These are phyloP conservation scores for Sedum album DNA, from an alignment of 164 flowering plant genomes.

Conservation along the genomic window DNA sequence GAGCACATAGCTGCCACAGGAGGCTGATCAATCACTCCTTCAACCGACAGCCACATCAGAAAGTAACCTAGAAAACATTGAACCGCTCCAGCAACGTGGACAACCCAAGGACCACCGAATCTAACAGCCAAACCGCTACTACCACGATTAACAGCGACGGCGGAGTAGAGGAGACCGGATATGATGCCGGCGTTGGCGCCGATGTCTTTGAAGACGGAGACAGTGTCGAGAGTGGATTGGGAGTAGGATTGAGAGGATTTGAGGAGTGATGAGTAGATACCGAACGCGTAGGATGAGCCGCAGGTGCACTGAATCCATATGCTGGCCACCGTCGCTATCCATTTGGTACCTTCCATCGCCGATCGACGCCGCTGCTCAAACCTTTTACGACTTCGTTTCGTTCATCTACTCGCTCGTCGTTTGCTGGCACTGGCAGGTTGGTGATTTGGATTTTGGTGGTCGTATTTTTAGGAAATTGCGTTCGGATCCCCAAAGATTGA, in stretches of 20 bases:
- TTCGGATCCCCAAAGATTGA: too few relatives aligned
- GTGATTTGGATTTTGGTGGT: too few relatives aligned
- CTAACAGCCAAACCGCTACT: not conserved
- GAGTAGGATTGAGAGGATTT: slow-evolving; percentile 60
- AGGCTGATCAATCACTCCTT: slow-evolving; percentile 46
- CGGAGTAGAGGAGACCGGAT: slow-evolving; percentile 27
- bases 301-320: slow-evolving; percentile 75
- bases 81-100: slow-evolving; percentile 56
- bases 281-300: slow-evolving; percentile 82
- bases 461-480: too few relatives aligned
- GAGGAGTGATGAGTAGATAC: slow-evolving; percentile 68
- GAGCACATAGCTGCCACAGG: slow-evolving; percentile 61
- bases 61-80: slow-evolving; percentile 77
- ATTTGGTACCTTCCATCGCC: slow-evolving; percentile 21
- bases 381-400: too few relatives aligned
- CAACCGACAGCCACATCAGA: slow-evolving; percentile 66
- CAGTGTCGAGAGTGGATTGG: slow-evolving; percentile 82
- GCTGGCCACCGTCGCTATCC: slow-evolving; percentile 63
- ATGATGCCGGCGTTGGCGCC: slow-evolving; percentile 84
- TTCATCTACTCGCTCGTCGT: too few relatives aligned
- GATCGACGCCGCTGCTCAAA: too few relatives aligned
- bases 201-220: slow-evolving; percentile 85
- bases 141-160: slow-evolving; percentile 5
- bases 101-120: slow-evolving; percentile 61
- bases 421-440: too few relatives aligned